phyloP scores from a whole-genome alignment of 129 eudicot species.

The Ambrosia trifida region DNA sequence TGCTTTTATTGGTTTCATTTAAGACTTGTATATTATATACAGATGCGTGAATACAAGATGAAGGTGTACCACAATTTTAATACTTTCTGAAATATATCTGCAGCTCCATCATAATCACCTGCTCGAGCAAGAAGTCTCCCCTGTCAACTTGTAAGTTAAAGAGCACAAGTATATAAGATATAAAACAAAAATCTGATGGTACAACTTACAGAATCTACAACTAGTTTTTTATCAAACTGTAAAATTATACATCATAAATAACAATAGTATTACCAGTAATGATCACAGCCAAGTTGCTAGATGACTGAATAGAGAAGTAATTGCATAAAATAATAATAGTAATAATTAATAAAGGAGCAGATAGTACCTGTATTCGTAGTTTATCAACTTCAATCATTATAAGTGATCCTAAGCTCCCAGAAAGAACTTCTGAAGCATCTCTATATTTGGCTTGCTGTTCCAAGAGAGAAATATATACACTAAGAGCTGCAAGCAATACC shows the following conservation, averaged over 20 bases:
- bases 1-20: not conserved
- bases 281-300: slow-evolving; percentile 16
- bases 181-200: slow-evolving; percentile 17
- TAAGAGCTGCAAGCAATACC: slow-evolving; percentile 70
- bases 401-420: slow-evolving; percentile 79
- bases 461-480: slow-evolving; percentile 79
- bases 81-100: slow-evolving; percentile 65
- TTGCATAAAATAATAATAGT: not conserved
- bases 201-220: not conserved
- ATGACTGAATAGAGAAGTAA: not conserved
- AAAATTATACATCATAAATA: not conserved
- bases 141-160: slow-evolving; percentile 94
- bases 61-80: slow-evolving; percentile 61
- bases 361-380: slow-evolving; percentile 80
- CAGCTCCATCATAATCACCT: slow-evolving; percentile 79
- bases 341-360: slow-evolving; percentile 23
- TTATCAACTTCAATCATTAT: slow-evolving; percentile 80
- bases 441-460: slow-evolving; percentile 82
- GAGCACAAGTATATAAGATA: slow-evolving; percentile 50
- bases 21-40: not conserved
- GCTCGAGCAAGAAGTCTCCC: slow-evolving; percentile 97
- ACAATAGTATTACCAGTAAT: slow-evolving; percentile 10
- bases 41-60: slow-evolving; percentile 9
- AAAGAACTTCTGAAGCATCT: slow-evolving; percentile 78
- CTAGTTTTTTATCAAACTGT: not conserved